Percentiles rank a stretch among this genome's conserved stretches.
Evolutionary conservation across 139 green algal genomes (phyloP).

Genomic region (Protoeuglena noctilucae): DNA sequence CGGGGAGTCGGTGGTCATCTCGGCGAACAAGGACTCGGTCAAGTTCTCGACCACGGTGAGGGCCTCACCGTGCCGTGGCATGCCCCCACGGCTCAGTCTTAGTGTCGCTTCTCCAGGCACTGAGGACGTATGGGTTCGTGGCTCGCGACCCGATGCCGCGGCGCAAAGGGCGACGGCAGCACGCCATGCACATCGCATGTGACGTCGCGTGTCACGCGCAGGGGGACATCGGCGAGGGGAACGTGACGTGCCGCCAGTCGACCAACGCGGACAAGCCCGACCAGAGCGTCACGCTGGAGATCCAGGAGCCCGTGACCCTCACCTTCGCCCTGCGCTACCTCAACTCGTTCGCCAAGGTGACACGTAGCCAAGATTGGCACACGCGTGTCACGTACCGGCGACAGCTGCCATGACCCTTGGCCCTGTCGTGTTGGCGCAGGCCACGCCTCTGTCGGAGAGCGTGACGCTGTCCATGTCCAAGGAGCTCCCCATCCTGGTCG

Average conservation of each 20-base stretch:
- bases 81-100: no score
- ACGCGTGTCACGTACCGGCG: slow-evolving; percentile 3
- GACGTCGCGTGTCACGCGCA: no score
- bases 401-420: no score
- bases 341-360: slow-evolving; percentile 91
- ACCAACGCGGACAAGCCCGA: slow-evolving; percentile 8
- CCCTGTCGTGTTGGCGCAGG: slow-evolving; percentile 13
- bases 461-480: slow-evolving; percentile 71
- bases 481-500: slow-evolving; percentile 79
- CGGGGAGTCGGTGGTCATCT: slow-evolving; percentile 76
- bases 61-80: no score
- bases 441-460: slow-evolving; percentile 28
- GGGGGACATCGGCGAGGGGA: slow-evolving; percentile 91
- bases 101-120: no score
- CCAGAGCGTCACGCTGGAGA: slow-evolving; percentile 42
- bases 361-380: slow-evolving; percentile 21
- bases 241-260: slow-evolving; percentile 76
- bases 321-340: slow-evolving; percentile 97
- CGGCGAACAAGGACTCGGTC: slow-evolving; percentile 92
- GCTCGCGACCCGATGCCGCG: no score
- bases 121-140: no score
- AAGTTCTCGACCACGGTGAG: slow-evolving; percentile 84
- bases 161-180: no score
- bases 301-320: slow-evolving; percentile 81
- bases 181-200: no score